These are phyloP conservation scores for Mortierella sp. DNA, from an alignment of 371 early-diverging fungal species.

Conservation along the genomic window DNA sequence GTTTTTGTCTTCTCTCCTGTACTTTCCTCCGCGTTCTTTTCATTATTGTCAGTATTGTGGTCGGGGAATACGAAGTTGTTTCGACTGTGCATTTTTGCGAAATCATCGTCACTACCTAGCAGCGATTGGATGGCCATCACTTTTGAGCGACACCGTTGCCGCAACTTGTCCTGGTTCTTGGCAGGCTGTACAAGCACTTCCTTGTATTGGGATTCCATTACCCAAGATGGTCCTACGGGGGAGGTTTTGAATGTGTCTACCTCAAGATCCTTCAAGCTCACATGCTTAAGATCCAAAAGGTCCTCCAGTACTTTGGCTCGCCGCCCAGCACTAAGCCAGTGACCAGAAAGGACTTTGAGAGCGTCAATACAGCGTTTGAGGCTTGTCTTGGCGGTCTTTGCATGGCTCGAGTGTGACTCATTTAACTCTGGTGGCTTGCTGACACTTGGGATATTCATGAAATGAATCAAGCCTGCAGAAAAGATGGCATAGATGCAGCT, in stretches of 20 bases:
- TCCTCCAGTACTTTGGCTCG: slow-evolving; percentile 54
- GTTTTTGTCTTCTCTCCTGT: neutral
- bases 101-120: slow-evolving; percentile 47
- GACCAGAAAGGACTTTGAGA: slow-evolving; percentile 44
- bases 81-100: slow-evolving; percentile 36
- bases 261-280: slow-evolving; percentile 48
- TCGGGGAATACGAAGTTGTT: slow-evolving; percentile 6
- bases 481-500: slow-evolving; percentile 49
- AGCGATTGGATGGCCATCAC: slow-evolving; percentile 55
- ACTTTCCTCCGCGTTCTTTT: neutral
- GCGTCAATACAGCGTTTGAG: slow-evolving; percentile 55
- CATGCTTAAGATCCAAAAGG: slow-evolving; percentile 50
- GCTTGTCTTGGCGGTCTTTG: slow-evolving; percentile 38
- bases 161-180: slow-evolving; percentile 40
- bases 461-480: slow-evolving; percentile 46
- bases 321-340: slow-evolving; percentile 44
- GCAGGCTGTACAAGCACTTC: slow-evolving; percentile 22
- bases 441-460: slow-evolving; percentile 48
- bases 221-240: slow-evolving; percentile 42
- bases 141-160: slow-evolving; percentile 53
- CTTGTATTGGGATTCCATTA: slow-evolving; percentile 22
- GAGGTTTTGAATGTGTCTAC: slow-evolving; percentile 40
- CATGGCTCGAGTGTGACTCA: neutral
- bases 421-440: slow-evolving; percentile 1
- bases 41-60: neutral